These are phyloP conservation scores for Aquilaria malaccensis DNA, from an alignment of 345 rosid genomes.

Conservation along the genomic window DNA sequence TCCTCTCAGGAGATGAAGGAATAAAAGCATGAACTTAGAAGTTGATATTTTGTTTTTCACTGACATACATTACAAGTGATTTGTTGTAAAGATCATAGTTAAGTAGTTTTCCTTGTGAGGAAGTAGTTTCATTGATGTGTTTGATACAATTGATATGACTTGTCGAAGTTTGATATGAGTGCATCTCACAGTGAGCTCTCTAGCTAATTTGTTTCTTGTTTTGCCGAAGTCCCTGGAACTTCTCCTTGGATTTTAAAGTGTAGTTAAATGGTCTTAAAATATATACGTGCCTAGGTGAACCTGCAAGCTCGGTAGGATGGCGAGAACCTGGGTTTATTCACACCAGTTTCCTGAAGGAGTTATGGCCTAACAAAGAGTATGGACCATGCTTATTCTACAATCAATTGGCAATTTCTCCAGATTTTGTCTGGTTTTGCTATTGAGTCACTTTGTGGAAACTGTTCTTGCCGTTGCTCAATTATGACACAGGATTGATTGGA, in stretches of 20 bases:
- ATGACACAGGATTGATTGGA: no score
- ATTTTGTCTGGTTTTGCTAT: no score
- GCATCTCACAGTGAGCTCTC: background rate
- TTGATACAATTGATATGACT: background rate
- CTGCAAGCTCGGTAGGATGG: slow-evolving; percentile 76
- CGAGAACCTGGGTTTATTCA: slow-evolving; percentile 80
- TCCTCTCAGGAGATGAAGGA: no score
- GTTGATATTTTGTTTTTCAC: no score
- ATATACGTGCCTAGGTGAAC: slow-evolving; percentile 30
- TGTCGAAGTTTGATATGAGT: background rate
- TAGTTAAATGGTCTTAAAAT: slow-evolving; percentile 10
- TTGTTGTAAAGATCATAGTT: no score
- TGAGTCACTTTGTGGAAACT: no score
- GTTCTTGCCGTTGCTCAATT: no score
- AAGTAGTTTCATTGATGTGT: no score
- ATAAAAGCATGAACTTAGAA: no score
- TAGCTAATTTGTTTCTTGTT: background rate
- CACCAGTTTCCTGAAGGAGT: slow-evolving; percentile 58
- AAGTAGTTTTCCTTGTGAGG: no score
- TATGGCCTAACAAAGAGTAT: slow-evolving; percentile 58
- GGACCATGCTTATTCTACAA: background rate
- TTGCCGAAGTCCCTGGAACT: background rate
- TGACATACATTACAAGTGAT: no score
- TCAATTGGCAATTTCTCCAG: no score
- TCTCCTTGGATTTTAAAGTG: background rate